These are phyloP conservation scores for Pseudocercospora cruenta DNA, from an alignment of 2,329 filamentous ascomycete species.

Conservation along the genomic window DNA sequence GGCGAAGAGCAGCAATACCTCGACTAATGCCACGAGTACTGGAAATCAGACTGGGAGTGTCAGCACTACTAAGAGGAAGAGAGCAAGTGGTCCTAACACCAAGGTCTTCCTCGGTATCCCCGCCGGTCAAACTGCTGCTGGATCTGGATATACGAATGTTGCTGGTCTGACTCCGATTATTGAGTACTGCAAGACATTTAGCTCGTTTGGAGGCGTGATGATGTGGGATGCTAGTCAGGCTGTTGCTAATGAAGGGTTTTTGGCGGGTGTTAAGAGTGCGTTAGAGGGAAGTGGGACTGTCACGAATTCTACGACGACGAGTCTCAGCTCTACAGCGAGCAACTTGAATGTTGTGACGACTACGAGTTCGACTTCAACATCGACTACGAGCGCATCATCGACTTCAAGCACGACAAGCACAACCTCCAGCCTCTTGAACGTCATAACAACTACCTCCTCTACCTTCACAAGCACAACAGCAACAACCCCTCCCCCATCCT, in stretches of 20 bases:
- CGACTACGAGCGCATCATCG: not conserved
- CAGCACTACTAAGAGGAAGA: not conserved
- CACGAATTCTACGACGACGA: not conserved
- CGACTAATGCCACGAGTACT: not conserved
- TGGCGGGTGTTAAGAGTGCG: constrained; percentile 29
- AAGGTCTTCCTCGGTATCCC: constrained; percentile 43
- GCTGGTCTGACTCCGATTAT: constrained; percentile 36
- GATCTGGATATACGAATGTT: constrained; percentile 39
- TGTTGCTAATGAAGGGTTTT: constrained; percentile 36
- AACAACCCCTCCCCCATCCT: not conserved
- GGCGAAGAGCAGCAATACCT: constrained; percentile 31
- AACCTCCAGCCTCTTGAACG: no score
- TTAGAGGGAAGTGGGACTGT: not conserved
- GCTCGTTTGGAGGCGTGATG: constrained; percentile 47
- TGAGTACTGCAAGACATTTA: constrained; percentile 36
- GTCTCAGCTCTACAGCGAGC: no score
- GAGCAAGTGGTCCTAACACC: constrained; percentile 24
- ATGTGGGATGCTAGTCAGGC: constrained; percentile 56
- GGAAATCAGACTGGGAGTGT: not conserved
- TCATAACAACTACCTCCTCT: not conserved
- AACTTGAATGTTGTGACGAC: no score
- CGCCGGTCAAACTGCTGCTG: constrained; percentile 40
- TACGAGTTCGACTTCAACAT: not conserved
- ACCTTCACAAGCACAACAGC: not conserved
- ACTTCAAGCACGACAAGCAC: not conserved